Conservation (phyloP, 306 rosid species). For the Ceratonia siliqua region DNA sequence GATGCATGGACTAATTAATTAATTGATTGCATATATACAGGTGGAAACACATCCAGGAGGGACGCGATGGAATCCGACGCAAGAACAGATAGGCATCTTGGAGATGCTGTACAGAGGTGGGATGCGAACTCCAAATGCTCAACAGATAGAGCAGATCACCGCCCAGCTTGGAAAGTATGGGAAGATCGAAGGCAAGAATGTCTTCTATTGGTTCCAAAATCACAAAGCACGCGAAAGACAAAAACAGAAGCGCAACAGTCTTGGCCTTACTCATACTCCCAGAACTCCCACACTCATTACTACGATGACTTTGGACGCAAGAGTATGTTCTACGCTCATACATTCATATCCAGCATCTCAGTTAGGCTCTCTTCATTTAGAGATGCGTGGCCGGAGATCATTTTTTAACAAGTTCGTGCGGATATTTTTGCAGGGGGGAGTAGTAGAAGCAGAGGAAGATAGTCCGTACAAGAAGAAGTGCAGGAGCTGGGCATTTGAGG, state of each 20-base stretch:
- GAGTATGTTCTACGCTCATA: conserved; percentile 25
- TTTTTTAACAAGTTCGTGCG: neutral
- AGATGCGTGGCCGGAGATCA: too few species aligned
- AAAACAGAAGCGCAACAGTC: conserved; percentile 74
- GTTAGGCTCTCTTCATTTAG: too few species aligned
- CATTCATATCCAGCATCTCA: too few species aligned
- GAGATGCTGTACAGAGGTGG: conserved; percentile 87
- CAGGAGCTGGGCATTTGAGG: conserved; percentile 71
- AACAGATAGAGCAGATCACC: conserved; percentile 84
- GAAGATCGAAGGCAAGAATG: conserved; percentile 97
- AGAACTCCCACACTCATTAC: conserved; percentile 49
- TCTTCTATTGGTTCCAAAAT: conserved; percentile 96
- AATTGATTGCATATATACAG: conserved; percentile 31
- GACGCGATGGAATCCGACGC: conserved; percentile 96
- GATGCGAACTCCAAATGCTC: conserved; percentile 95
- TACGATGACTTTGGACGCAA: conserved; percentile 32
- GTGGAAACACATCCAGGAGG: conserved; percentile 89
- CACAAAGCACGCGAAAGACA: conserved; percentile 97
- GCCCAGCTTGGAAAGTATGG: conserved; percentile 81
- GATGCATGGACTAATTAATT: too few species aligned
- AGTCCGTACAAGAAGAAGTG: conserved; percentile 82
- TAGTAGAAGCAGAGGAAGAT: conserved; percentile 57
- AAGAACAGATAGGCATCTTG: conserved; percentile 91
- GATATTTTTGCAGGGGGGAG: conserved; percentile 40
- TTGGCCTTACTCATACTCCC: conserved; percentile 64